phyloP scores from a whole-genome alignment of 1,139 yeast species.

The Suhomyces ambrosiae region DNA sequence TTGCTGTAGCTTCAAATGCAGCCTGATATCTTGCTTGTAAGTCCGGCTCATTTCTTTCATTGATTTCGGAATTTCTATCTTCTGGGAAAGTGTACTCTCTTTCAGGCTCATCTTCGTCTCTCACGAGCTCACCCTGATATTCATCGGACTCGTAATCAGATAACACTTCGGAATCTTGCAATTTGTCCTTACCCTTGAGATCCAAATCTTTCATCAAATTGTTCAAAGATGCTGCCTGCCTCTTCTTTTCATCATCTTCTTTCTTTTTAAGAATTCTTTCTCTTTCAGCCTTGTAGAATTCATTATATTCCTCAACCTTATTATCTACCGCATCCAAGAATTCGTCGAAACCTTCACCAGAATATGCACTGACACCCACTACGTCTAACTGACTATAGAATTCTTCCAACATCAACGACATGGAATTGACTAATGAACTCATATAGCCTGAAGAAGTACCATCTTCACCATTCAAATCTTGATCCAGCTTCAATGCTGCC shows the following conservation, averaged over 20 bases:
- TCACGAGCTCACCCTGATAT: constrained; percentile 59
- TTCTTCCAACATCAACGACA: constrained; percentile 96
- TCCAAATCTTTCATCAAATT: constrained; percentile 85
- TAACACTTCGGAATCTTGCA: constrained; percentile 61
- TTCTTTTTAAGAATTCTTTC: constrained; percentile 78
- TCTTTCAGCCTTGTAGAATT: constrained; percentile 81
- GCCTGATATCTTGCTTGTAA: constrained; percentile 71
- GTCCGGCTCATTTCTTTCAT: constrained; percentile 49
- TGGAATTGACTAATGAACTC: constrained; percentile 90
- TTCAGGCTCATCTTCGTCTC: constrained; percentile 66
- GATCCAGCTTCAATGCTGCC: constrained; percentile 64
- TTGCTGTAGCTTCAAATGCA: constrained; percentile 68
- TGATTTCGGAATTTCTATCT: constrained; percentile 65
- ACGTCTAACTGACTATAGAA: constrained; percentile 92
- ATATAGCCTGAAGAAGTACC: constrained; percentile 87
- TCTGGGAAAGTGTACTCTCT: constrained; percentile 80
- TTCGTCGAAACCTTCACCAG: constrained; percentile 94
- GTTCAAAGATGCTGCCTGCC: constrained; percentile 71
- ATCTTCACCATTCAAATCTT: constrained; percentile 64
- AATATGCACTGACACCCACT: constrained; percentile 86
- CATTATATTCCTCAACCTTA: constrained; percentile 86
- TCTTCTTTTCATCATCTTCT: constrained; percentile 70
- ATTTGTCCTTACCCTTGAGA: constrained; percentile 42
- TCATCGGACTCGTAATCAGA: constrained; percentile 68
- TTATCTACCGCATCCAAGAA: constrained; percentile 79